Base-by-base conservation (phyloP, 106 monocot species). In the Gastrodia elata region DNA sequence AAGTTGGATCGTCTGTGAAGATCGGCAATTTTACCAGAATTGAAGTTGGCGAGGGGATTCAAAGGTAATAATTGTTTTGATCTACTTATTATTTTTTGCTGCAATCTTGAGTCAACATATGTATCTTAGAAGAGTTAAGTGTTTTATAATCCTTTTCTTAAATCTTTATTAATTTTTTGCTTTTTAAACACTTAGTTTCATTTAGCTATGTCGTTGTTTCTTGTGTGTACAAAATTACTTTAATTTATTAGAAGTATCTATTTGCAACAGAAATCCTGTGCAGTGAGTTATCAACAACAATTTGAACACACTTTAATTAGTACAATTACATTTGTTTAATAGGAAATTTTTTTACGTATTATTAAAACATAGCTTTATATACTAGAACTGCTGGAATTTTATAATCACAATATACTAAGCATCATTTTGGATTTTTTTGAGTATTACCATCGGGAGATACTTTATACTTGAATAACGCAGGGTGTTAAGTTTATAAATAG, bases 41-140 rank as follows among this genome's bases (percentile, higher is more conserved):
- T 78, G 94, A 95, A 77, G 87, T 95, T 59, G 94, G 94, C 44
- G 94, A 95, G 81, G 91, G 87, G 59, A 85, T 89, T 71, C 71
- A 83, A 20, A 84, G 83, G 94, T 95, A 86, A 74, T 25, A 28
- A 67, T 55, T 30, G 1, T 77, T 41, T 6, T 40, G 20, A 37
- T 14, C 61, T 11, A 61, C 6, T 61, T 0, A 28, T 32, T 11
- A 14, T 10, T 28, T 27, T 25, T 59, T 28, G 10, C 6, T 59
- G 58, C 27, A 59, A 9, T 28, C 27, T 27, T 59, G 28, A 30
- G 28, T 59, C 30, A 14, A 61, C 14, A 27, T 26, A 28, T 61
- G 30, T 30, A 28, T 32, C 9, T 61, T 32, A 32, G 30, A 61
- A 30, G n/a, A 61, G 13, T 28, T 61, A 6, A 57, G 57, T 61